Evolutionary conservation across 2,329 filamentous ascomycete genomes (phyloP).

Genomic region (Exophiala bonariae): DNA sequence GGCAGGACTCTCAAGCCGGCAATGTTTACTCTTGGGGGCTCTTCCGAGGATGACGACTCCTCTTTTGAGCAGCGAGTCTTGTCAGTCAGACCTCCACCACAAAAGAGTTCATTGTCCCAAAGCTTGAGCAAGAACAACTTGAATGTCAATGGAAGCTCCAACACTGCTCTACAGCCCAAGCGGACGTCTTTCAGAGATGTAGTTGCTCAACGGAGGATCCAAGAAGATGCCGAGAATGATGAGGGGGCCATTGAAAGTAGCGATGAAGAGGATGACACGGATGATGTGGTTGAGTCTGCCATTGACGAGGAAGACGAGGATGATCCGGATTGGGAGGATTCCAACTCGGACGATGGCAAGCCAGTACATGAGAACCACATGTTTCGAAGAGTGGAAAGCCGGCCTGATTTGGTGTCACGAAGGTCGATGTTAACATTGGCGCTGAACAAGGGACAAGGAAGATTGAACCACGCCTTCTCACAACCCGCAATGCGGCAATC

Average conservation of each 20-base stretch:
- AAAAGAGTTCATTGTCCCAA: slow-evolving; percentile 32
- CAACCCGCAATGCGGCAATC: slow-evolving; percentile 47
- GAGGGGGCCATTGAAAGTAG: slow-evolving; percentile 62
- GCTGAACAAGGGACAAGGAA: slow-evolving; percentile 55
- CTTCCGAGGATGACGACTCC: slow-evolving; percentile 80
- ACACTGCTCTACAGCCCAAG: slow-evolving; percentile 58
- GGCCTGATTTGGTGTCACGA: slow-evolving; percentile 78
- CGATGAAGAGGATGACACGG: slow-evolving; percentile 60
- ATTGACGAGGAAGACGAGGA: slow-evolving; percentile 71
- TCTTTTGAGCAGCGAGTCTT: slow-evolving; percentile 65
- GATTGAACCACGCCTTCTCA: slow-evolving; percentile 32
- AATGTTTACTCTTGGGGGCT: slow-evolving; percentile 73
- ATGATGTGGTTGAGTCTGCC: slow-evolving; percentile 76
- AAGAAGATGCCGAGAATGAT: slow-evolving; percentile 53
- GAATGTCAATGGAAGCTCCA: slow-evolving; percentile 30
- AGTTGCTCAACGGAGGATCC: slow-evolving; percentile 66
- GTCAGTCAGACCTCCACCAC: slow-evolving; percentile 45
- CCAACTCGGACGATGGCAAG: slow-evolving; percentile 76
- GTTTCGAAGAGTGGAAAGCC: slow-evolving; percentile 90
- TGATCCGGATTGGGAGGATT: slow-evolving; percentile 60
- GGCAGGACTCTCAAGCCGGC: slow-evolving; percentile 54
- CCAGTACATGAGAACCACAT: slow-evolving; percentile 75
- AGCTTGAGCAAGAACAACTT: slow-evolving; percentile 48
- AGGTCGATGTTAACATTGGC: slow-evolving; percentile 87
- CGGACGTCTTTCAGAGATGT: slow-evolving; percentile 79